These are phyloP conservation scores for Przewalskia tangutica DNA, from an alignment of 257 asterid genomes.

Conservation along the genomic window DNA sequence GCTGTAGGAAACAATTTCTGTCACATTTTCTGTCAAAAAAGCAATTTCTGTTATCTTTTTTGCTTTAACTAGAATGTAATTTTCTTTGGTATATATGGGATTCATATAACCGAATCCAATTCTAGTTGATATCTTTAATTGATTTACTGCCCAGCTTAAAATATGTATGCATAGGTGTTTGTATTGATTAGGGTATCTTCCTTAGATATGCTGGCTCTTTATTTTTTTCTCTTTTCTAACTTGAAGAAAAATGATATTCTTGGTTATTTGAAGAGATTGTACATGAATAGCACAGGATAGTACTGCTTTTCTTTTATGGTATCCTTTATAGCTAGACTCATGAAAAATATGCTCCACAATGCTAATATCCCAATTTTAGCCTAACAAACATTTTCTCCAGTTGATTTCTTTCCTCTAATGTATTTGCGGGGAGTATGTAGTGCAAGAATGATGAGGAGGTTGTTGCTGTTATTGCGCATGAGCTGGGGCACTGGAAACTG, in stretches of 20 bases:
- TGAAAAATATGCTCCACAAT: neutral
- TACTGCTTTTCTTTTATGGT: neutral
- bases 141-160: neutral
- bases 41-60: neutral
- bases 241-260: neutral
- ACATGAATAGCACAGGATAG: neutral
- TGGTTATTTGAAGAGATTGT: neutral
- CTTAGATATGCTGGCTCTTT: neutral
- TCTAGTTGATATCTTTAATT: neutral
- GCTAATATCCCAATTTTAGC: neutral
- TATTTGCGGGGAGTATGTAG: constrained; percentile 23
- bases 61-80: neutral
- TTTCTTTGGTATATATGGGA: neutral
- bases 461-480: constrained; percentile 96
- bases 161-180: neutral
- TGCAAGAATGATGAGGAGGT: constrained; percentile 91
- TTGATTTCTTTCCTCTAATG: neutral
- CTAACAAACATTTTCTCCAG: neutral
- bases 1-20: neutral
- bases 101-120: neutral
- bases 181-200: neutral
- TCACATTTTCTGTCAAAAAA: no score
- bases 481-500: constrained; percentile 97
- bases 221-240: neutral
- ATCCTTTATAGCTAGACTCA: neutral